These are phyloP conservation scores for Mucor irregularis DNA, from an alignment of 371 early-diverging fungal species.

Conservation along the genomic window DNA sequence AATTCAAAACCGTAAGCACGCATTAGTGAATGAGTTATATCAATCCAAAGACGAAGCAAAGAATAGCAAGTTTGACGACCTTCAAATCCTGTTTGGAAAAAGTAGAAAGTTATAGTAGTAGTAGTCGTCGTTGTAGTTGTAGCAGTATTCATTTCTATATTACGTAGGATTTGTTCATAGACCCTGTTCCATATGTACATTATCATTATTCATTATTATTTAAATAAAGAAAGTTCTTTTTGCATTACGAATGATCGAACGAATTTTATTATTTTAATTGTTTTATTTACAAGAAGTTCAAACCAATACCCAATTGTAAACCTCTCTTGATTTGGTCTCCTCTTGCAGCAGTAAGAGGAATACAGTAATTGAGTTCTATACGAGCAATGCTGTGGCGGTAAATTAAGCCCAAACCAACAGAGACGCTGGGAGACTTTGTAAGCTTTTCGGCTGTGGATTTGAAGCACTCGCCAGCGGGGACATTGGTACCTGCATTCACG, in stretches of 20 bases:
- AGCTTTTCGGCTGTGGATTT: conserved; percentile 38
- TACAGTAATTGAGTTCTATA: conserved; percentile 87
- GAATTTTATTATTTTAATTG: neutral
- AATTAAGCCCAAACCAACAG: conserved; percentile 82
- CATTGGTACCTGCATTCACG: conserved; percentile 82
- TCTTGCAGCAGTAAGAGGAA: conserved; percentile 75
- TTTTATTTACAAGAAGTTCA: conserved; percentile 73
- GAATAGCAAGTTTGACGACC: conserved; percentile 49
- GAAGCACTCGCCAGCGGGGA: conserved; percentile 34
- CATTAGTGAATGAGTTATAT: conserved; percentile 52
- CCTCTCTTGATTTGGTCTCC: conserved; percentile 81
- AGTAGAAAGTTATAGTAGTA: neutral
- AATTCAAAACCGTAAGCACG: conserved; percentile 62
- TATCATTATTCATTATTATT: neutral
- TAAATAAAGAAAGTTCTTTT: no score
- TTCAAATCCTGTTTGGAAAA: conserved; percentile 45
- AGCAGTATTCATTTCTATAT: no score
- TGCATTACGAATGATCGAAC: no score
- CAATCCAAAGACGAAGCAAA: conserved; percentile 50
- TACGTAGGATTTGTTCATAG: no score
- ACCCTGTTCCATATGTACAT: neutral
- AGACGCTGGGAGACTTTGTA: conserved; percentile 60
- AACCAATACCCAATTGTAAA: conserved; percentile 85
- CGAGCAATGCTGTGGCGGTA: conserved; percentile 84
- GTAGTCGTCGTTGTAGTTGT: no score